These are phyloP conservation scores for Hypomyces perniciosus DNA, from an alignment of 2,329 filamentous ascomycete genomes.

Conservation along the genomic window DNA sequence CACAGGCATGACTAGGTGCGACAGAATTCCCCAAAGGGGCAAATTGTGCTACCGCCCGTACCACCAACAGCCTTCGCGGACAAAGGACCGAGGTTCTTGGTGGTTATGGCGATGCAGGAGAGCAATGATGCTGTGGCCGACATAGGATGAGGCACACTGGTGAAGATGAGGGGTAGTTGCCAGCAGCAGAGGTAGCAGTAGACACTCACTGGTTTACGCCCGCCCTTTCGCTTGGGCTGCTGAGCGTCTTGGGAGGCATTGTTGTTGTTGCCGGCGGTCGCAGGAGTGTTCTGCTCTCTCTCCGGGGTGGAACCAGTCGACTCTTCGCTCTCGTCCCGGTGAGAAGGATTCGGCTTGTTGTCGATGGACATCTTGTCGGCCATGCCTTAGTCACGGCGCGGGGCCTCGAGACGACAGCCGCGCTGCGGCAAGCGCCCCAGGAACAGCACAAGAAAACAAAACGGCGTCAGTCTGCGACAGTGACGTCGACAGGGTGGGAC, in stretches of 20 bases:
- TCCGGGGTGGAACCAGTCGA: constrained; percentile 57
- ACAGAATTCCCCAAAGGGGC: constrained; percentile 3
- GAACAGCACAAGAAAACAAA: constrained; percentile 23
- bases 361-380: constrained; percentile 64
- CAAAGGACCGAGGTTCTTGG: not conserved
- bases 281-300: constrained; percentile 38
- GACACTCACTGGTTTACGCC: constrained; percentile 84
- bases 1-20: not conserved
- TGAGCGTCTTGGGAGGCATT: constrained; percentile 45
- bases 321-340: constrained; percentile 54
- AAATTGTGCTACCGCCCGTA: constrained; percentile 1
- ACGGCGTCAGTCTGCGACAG: constrained; percentile 21
- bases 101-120: too few species aligned
- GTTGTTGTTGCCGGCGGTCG: constrained; percentile 26
- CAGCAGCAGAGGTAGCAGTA: not conserved
- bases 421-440: constrained; percentile 32
- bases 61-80: not conserved
- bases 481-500: constrained; percentile 27
- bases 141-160: not conserved
- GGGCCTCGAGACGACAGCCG: constrained; percentile 27
- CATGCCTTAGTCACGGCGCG: constrained; percentile 47
- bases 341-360: constrained; percentile 30
- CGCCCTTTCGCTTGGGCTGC: constrained; percentile 91
- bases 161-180: constrained; percentile 4
- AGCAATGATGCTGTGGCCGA: not conserved